These are phyloP conservation scores for Vitis hybrid DNA, from an alignment of 177 flowering plant species.

Conservation along the genomic window DNA sequence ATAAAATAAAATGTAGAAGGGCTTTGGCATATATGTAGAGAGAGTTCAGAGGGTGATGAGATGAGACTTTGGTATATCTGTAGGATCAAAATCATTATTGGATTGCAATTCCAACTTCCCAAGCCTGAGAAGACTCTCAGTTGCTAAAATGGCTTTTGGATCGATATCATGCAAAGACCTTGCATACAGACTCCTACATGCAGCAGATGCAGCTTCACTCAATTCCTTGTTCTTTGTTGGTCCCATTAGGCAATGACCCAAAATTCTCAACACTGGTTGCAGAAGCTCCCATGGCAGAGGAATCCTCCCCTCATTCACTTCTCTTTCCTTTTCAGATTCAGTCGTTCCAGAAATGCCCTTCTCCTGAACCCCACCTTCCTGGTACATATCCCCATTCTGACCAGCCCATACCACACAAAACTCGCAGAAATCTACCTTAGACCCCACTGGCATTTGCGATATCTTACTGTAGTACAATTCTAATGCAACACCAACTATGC, in stretches of 20 bases:
- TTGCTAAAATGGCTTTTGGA: constrained; percentile 68
- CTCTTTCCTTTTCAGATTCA: background rate
- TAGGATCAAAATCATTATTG: constrained; percentile 27
- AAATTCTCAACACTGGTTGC: constrained; percentile 72
- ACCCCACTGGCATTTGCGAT: constrained; percentile 49
- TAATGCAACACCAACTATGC: constrained; percentile 81
- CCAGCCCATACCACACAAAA: constrained; percentile 73
- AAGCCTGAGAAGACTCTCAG: constrained; percentile 61
- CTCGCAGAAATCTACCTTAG: constrained; percentile 80
- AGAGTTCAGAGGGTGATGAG: constrained; percentile 24
- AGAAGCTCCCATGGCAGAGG: constrained; percentile 79
- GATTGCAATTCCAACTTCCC: constrained; percentile 32
- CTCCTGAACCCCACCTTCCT: constrained; percentile 7
- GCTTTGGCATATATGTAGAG: too few species aligned
- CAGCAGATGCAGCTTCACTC: constrained; percentile 45
- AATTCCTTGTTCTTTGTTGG: constrained; percentile 32
- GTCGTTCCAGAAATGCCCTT: constrained; percentile 9
- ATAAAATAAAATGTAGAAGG: too few species aligned
- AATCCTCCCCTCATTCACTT: constrained; percentile 40
- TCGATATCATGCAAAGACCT: constrained; percentile 72
- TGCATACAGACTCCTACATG: constrained; percentile 49
- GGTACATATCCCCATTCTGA: constrained; percentile 23
- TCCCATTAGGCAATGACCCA: constrained; percentile 83
- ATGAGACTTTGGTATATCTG: constrained; percentile 36
- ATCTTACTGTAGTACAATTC: constrained; percentile 66